These are phyloP conservation scores for Penicillium sp. DNA, from an alignment of 2,329 filamentous ascomycete genomes.

Conservation along the genomic window DNA sequence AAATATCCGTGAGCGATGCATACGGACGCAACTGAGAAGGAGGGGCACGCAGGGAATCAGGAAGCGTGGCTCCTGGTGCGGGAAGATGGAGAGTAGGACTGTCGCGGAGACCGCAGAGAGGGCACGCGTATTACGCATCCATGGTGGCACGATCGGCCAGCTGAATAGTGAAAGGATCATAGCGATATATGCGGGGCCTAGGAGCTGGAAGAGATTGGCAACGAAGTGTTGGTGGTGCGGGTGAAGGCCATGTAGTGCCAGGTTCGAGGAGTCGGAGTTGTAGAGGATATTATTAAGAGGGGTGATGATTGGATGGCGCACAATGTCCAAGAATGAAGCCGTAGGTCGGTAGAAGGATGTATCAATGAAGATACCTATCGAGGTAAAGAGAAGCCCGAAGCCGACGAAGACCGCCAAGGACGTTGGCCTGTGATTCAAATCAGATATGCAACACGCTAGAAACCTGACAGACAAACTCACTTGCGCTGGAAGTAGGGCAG, in stretches of 20 bases:
- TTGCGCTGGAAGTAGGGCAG: slow-evolving; percentile 82
- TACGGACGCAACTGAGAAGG: slow-evolving; percentile 49
- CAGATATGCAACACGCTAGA: not conserved
- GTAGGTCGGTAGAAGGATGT: slow-evolving; percentile 72
- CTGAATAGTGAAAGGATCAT: slow-evolving; percentile 51
- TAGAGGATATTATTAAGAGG: slow-evolving; percentile 77
- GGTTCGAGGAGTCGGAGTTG: slow-evolving; percentile 68
- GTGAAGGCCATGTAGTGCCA: slow-evolving; percentile 74
- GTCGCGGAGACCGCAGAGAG: slow-evolving; percentile 46
- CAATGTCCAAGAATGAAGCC: slow-evolving; percentile 35
- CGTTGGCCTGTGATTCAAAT: slow-evolving; percentile 47
- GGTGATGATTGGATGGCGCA: slow-evolving; percentile 67
- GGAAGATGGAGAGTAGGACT: slow-evolving; percentile 46
- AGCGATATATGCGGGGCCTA: slow-evolving; percentile 68
- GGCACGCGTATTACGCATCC: slow-evolving; percentile 41
- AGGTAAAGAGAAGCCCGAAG: slow-evolving; percentile 66
- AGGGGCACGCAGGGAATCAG: slow-evolving; percentile 53
- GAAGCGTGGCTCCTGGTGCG: slow-evolving; percentile 56
- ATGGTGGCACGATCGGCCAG: slow-evolving; percentile 28
- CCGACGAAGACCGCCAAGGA: slow-evolving; percentile 63
- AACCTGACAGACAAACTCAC: slow-evolving; percentile 49
- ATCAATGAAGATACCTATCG: slow-evolving; percentile 76
- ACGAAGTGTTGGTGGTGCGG: slow-evolving; percentile 76
- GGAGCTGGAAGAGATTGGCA: slow-evolving; percentile 68
- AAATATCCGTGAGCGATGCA: slow-evolving; percentile 44